Base-by-base conservation (phyloP, 805 yeast genomes). In the Millerago galiae region DNA sequence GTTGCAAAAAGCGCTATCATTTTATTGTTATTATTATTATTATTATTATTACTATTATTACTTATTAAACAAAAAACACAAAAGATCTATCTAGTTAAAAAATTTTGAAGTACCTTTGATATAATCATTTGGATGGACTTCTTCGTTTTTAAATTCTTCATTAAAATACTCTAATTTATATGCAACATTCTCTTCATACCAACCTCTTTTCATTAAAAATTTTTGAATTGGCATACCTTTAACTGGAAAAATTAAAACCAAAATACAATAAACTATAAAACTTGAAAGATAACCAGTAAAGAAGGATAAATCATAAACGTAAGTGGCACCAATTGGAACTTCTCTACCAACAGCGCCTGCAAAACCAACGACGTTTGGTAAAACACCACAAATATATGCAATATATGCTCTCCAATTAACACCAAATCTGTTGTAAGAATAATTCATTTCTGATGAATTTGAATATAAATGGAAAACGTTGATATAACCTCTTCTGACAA, bases 341-440 rank as follows among this genome's bases (percentile, higher is more conserved):
- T 70, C 73, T 15, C 79, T 74, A 32, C 81, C 85, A 24, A 85
- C 78, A 8, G 88, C 88, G 48, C 95, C 88, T 8, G 81, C 90
- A 53, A 88, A 87, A 2, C 96, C 96, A 14, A 83, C 83, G 55
- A 88, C 80, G 54, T 87, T 88, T 34, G 95, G 93, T 26, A 79
- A 67, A 46, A 89, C 80, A 41, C 95, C 95, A 50, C 81, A 71
- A 50, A 88, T 60, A 60, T 88, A 88, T 1, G 95, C 93, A 32
- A 71, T 76, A 52, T 77, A 79, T 2, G 91, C 96, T 59, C 95
- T 72, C 93, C 95, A 85, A 58, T 87, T 86, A 60, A 77, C 53
- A 32, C 96, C 95, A 37, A 66, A 64, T 24, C 55, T 63, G 53
- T 74, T 72, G 64, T 75, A 87, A 64, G 72, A 74, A 66, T 87